A percentile compares a stretch with the other conserved stretches of the same genome.
These are phyloP conservation scores for Neurospora hispaniola DNA, from an alignment of 495 filamentous ascomycete genomes.

Conservation along the genomic window DNA sequence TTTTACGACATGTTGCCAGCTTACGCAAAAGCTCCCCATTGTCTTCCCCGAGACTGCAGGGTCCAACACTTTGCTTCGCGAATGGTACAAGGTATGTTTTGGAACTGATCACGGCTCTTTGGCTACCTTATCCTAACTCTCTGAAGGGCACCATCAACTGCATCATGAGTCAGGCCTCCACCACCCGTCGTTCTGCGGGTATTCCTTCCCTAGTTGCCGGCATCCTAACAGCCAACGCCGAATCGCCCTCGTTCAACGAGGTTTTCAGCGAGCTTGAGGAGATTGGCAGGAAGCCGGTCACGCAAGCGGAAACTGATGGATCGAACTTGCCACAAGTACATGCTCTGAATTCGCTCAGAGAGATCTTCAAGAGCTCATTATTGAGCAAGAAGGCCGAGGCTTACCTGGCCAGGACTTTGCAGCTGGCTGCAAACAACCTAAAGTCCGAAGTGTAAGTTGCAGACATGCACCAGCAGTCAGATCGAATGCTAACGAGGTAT, in stretches of 20 bases:
- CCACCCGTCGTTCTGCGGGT: slow-evolving; percentile 87
- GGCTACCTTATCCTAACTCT: slow-evolving; percentile 4
- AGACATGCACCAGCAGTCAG: no score
- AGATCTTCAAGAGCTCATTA: slow-evolving; percentile 70
- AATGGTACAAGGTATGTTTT: slow-evolving; percentile 60
- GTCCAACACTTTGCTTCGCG: slow-evolving; percentile 32
- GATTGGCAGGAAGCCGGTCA: slow-evolving; percentile 46
- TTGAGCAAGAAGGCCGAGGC: slow-evolving; percentile 52
- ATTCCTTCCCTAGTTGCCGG: slow-evolving; percentile 76
- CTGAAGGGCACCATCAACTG: slow-evolving; percentile 46
- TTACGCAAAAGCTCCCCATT: slow-evolving; percentile 35
- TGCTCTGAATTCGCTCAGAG: slow-evolving; percentile 81
- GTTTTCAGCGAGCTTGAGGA: slow-evolving; percentile 37
- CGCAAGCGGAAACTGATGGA: slow-evolving; percentile 42
- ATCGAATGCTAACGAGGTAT: slow-evolving; percentile 8
- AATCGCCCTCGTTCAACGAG: slow-evolving; percentile 39
- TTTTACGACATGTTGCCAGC: slow-evolving; percentile 65
- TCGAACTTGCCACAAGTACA: slow-evolving; percentile 82
- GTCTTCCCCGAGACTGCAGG: slow-evolving; percentile 17
- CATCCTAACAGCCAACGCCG: slow-evolving; percentile 49
- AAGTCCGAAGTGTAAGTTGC: slow-evolving; percentile 50
- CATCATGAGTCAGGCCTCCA: slow-evolving; percentile 60
- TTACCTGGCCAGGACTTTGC: slow-evolving; percentile 60
- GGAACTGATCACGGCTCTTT: background rate
- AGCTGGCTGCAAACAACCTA: slow-evolving; percentile 63